phyloP scores from a whole-genome alignment of 2,329 filamentous ascomycete genomes.

The Fusarium abutilonis region DNA sequence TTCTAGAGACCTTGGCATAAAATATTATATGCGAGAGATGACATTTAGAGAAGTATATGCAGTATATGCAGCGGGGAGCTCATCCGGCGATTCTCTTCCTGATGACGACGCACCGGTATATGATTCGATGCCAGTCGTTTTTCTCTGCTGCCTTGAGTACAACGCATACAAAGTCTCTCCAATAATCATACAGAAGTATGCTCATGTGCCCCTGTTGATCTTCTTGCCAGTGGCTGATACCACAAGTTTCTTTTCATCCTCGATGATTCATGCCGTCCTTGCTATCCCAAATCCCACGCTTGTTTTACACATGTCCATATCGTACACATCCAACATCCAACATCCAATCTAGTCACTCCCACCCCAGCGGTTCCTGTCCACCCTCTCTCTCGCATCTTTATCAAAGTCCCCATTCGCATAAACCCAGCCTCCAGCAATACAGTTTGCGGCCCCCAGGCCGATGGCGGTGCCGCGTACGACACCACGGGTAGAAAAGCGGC shows the following conservation, averaged over 20 bases:
- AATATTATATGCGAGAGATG: no score
- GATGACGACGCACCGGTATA: no score
- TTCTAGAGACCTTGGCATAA: no score
- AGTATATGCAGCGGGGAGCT: no score
- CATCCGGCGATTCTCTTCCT: no score
- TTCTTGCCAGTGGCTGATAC: not conserved
- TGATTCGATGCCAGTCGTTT: no score
- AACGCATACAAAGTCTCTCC: no score
- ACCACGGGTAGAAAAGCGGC: constrained; percentile 60
- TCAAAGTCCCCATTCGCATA: constrained; percentile 63
- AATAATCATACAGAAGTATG: no score
- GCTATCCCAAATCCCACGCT: not conserved
- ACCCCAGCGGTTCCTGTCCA: constrained; percentile 63
- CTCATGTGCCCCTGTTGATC: not conserved
- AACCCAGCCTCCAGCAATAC: constrained; percentile 60
- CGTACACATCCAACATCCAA: constrained; percentile 10
- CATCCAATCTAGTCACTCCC: constrained; percentile 24
- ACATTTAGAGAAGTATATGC: no score
- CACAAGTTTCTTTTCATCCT: not conserved
- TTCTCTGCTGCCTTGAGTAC: no score
- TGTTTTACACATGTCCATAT: constrained; percentile 30
- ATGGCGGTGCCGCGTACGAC: constrained; percentile 62
- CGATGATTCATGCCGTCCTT: not conserved
- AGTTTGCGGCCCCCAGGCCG: constrained; percentile 60
- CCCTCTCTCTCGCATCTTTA: constrained; percentile 59